Percentiles rank a stretch among this genome's conserved stretches.
Evolutionary conservation across 345 rosid species (phyloP).

Genomic region (Camelina laxa): DNA sequence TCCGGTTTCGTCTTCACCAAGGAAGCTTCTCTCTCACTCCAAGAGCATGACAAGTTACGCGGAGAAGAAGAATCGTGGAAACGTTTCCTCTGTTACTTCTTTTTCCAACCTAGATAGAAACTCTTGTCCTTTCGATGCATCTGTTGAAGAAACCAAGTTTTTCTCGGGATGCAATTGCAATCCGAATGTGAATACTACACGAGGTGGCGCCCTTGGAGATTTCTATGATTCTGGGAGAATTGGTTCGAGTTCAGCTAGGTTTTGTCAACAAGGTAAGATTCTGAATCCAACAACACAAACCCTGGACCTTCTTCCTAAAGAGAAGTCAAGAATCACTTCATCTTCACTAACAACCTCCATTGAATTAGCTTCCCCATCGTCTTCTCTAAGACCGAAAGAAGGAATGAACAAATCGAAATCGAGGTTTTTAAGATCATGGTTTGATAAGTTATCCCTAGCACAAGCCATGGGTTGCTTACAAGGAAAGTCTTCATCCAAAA

Average conservation of each 20-base stretch:
- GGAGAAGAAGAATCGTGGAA: background rate
- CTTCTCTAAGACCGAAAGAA: background rate
- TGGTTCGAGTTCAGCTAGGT: conserved; percentile 19
- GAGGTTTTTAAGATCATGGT: conserved; percentile 33
- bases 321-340: conserved; percentile 33
- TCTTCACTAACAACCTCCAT: conserved; percentile 33
- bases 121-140: conserved; percentile 15
- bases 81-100: conserved; percentile 4
- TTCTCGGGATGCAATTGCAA: too few species aligned
- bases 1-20: conserved; percentile 37
- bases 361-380: conserved; percentile 17
- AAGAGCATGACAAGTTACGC: conserved; percentile 28
- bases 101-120: background rate
- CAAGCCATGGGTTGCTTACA: conserved; percentile 35
- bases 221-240: background rate
- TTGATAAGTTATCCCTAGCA: conserved; percentile 55
- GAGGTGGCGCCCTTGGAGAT: background rate
- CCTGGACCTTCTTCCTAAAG: conserved; percentile 17
- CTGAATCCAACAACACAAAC: background rate
- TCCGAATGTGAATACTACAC: background rate
- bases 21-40: conserved; percentile 25
- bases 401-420: conserved; percentile 25
- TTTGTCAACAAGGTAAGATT: too few species aligned
- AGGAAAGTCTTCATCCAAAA: conserved; percentile 30
- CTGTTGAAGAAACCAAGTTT: background rate